Base-by-base conservation (phyloP, 768 basidiomycete genomes). In the Calvatia gigantea region DNA sequence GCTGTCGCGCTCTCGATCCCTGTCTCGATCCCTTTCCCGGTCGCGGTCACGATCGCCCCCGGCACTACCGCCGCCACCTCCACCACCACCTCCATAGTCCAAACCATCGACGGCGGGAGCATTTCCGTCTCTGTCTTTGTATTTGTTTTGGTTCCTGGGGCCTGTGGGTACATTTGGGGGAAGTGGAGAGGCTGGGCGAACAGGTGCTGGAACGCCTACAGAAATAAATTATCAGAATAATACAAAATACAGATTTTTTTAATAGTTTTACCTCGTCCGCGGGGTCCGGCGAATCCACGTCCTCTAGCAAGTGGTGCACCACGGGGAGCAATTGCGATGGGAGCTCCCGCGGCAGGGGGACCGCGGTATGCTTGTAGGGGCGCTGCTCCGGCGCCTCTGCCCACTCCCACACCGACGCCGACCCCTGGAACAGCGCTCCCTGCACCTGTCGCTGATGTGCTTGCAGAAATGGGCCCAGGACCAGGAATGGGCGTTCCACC, bases 161-260 rank as follows among this genome's bases (percentile, higher is more conserved):
- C 91, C 91, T 0, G 91, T 94, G 1, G 91, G 91, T 17, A 94
- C 91, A 56, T 86, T 86, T 12, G 91, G 90, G 1, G 91, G 91
- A 1, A 94, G 77, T 15, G 91, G 91, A 0, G 91, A 93, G 5
- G 90, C 87, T 3, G 91, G 86, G 56, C 91, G 81, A 32, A 84
- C 84, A 37, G 87, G 84, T 6, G 77, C 75, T 53, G 76, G 74
- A 23, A 82, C 79, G 17, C 70, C 70, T 51, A 57, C 65, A 69
- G 29, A 27, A 55, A 47, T 28, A 46, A 32, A 51, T 27, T 15
- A 54, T 28, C 29, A 23, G 12, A 54, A 51, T 32, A 57, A 42
- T 61, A 49, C 45, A 25, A 50, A n/a, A 45, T n/a, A 51, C 49
- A 33, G 33, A 25, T 28, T 38, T 51, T 60, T 51, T 55, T 52